Evolutionary conservation across 2,329 filamentous ascomycete genomes (phyloP), one percentile per base, ranked within the genome.

Genomic region (Didymella sp.): DNA sequence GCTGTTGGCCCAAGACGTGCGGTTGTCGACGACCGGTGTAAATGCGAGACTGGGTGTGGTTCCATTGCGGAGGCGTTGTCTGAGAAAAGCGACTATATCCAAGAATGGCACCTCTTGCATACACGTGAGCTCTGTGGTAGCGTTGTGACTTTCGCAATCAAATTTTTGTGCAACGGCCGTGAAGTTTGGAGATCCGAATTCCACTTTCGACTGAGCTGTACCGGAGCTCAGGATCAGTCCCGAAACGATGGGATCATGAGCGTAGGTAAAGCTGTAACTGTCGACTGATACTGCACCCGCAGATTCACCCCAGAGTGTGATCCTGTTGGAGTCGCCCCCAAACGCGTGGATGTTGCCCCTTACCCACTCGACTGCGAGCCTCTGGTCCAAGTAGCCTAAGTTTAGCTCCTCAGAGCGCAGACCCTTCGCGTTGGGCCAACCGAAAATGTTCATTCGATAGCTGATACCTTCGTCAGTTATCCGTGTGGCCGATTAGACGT

Each of bases 241-340:
- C 3, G 57, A 51, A 2, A 69, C 76, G 22, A 84, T 84, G 13
- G 82, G 80, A 37, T 84, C 79, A 0, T 79, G 51, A 2, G 62
- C 60, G 42, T 79, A 82, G 1, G 81, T 78, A 47, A 82, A 84
- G 3, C 78, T 74, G 73, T 79, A 81, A 63, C 79, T 78, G 58
- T 84, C 81, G 0, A 78, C 78, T 1, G 76, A 68, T 1, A 77
- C 69, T 12, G 72, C 70, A 1, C 76, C 76, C 13, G 76, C 72
- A 1, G 71, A 73, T 31, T 78, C 74, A 3, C 77, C 77, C 70
- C 73, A 78, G 4, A 78, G 64, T 4, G 66, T 76, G 33, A 80
- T 78, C 7, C 68, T 56, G 22, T 56, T 42, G 15, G 74, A 66
- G 54, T 80, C 76, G 12, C 69, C 69, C 2, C 68, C 69, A 25